phyloP scores from a whole-genome alignment of 2,329 filamentous ascomycete species.

The Elsinoe australis region DNA sequence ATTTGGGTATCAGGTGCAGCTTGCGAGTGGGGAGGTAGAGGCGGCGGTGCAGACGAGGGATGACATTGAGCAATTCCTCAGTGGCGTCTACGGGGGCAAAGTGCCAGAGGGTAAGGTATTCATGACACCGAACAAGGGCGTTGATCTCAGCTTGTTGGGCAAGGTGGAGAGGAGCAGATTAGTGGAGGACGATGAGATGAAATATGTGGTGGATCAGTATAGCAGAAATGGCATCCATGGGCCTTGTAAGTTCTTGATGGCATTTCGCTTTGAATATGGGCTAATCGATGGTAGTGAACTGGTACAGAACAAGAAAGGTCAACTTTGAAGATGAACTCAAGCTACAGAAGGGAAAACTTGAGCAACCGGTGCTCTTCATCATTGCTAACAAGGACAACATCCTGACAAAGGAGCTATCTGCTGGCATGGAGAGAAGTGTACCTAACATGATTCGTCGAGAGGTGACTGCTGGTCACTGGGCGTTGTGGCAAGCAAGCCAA shows the following conservation, averaged over 20 bases:
- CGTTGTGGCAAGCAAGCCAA: constrained; percentile 62
- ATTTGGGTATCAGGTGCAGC: constrained; percentile 78
- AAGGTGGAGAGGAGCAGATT: constrained; percentile 51
- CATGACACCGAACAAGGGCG: constrained; percentile 55
- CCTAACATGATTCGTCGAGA: constrained; percentile 56
- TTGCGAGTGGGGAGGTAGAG: constrained; percentile 55
- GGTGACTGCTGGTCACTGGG: constrained; percentile 74
- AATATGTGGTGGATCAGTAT: constrained; percentile 70
- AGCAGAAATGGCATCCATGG: constrained; percentile 65
- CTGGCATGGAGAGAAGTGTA: constrained; percentile 62
- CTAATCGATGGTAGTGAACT: constrained; percentile 52
- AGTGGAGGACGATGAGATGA: constrained; percentile 60
- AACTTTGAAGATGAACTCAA: constrained; percentile 69
- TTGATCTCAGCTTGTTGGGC: constrained; percentile 57
- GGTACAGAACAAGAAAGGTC: constrained; percentile 68
- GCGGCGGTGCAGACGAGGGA: constrained; percentile 30
- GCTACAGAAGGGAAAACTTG: constrained; percentile 39
- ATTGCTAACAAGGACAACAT: constrained; percentile 63
- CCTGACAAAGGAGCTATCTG: constrained; percentile 62
- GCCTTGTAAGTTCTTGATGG: constrained; percentile 45
- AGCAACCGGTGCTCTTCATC: constrained; percentile 61
- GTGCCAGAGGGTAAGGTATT: constrained; percentile 48
- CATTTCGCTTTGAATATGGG: background rate
- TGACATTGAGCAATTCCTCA: constrained; percentile 63
- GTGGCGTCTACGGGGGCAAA: constrained; percentile 60